A percentile compares a stretch with the other conserved stretches of the same genome.
Evolutionary conservation across 768 basidiomycete species (phyloP).

Genomic region (Lactarius deliciosus): DNA sequence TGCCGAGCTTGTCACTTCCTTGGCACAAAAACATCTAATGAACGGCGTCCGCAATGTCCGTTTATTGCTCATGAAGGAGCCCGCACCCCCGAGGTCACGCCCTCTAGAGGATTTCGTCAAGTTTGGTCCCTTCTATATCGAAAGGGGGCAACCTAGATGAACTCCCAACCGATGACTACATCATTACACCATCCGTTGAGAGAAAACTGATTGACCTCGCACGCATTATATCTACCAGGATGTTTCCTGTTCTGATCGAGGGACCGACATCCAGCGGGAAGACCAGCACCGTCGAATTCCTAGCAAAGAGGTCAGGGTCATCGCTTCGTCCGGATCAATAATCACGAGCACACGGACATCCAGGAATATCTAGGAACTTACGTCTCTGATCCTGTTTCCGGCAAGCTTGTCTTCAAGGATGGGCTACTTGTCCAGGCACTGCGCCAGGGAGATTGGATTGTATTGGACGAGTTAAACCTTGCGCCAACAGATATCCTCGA

Average conservation of each 20-base stretch:
- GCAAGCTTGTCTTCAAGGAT: slow-evolving; percentile 94
- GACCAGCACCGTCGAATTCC: slow-evolving; percentile 94
- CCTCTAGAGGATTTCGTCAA: slow-evolving; percentile 63
- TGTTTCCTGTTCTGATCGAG: slow-evolving; percentile 95
- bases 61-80: slow-evolving; percentile 72
- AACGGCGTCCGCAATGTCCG: slow-evolving; percentile 75
- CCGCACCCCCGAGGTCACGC: slow-evolving; percentile 49
- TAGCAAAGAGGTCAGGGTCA: slow-evolving; percentile 94
- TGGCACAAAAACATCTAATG: slow-evolving; percentile 79
- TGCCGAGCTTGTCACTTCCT: slow-evolving; percentile 56
- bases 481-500: slow-evolving; percentile 98
- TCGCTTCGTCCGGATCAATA: slow-evolving; percentile 96
- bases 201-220: slow-evolving; percentile 93
- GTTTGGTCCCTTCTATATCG: slow-evolving; percentile 89
- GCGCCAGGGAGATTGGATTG: slow-evolving; percentile 93
- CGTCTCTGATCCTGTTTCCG: slow-evolving; percentile 86
- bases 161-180: slow-evolving; percentile 74
- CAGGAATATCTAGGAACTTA: slow-evolving; percentile 99
- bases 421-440: slow-evolving; percentile 92
- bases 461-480: slow-evolving; percentile 94
- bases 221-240: slow-evolving; percentile 81
- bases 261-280: slow-evolving; percentile 98
- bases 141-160: slow-evolving; percentile 66
- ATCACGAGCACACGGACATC: slow-evolving; percentile 99
- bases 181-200: slow-evolving; percentile 94